Percentiles rank a stretch among this genome's conserved stretches.
Conservation (phyloP, 192 early-diverging fungal genomes). For the Coemansia sp. region DNA sequence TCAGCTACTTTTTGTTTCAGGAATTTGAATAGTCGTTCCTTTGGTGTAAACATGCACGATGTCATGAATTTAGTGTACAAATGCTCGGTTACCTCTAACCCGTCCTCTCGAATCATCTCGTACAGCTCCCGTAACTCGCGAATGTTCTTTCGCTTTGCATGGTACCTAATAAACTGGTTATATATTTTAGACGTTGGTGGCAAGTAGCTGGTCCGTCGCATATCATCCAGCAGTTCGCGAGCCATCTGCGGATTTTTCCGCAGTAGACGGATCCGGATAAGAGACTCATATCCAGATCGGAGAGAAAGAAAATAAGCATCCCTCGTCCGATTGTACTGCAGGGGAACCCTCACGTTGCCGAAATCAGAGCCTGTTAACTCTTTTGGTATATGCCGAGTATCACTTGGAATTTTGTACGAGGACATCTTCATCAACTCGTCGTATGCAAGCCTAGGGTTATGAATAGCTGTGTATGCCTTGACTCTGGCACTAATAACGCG, state of each 20-base stretch:
- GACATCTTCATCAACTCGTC: slow-evolving; percentile 33
- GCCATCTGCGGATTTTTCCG: slow-evolving; percentile 26
- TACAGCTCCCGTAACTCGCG: slow-evolving; percentile 34
- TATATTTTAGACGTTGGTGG: slow-evolving; percentile 39
- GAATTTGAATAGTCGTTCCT: slow-evolving; percentile 12
- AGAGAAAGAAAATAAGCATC: slow-evolving; percentile 47
- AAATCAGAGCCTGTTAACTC: background rate
- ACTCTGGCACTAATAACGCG: slow-evolving; percentile 27
- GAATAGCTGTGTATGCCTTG: slow-evolving; percentile 30
- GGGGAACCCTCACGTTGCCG: slow-evolving; percentile 20
- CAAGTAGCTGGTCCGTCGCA: slow-evolving; percentile 52
- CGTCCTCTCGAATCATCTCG: slow-evolving; percentile 49
- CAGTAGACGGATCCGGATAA: slow-evolving; percentile 32
- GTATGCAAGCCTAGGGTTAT: slow-evolving; percentile 7
- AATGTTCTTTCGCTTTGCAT: slow-evolving; percentile 51
- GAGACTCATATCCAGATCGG: slow-evolving; percentile 45
- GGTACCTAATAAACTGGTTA: slow-evolving; percentile 43
- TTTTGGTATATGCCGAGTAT: slow-evolving; percentile 17
- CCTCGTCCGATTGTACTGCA: slow-evolving; percentile 23
- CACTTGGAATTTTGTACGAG: slow-evolving; percentile 32
- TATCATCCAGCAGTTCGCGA: slow-evolving; percentile 33
- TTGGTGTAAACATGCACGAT: slow-evolving; percentile 49
- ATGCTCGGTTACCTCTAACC: slow-evolving; percentile 34
- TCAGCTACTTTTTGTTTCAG: slow-evolving; percentile 13
- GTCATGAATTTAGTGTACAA: slow-evolving; percentile 51